These are phyloP conservation scores for Prunella vulgaris DNA, from an alignment of 257 asterid species.

Conservation along the genomic window DNA sequence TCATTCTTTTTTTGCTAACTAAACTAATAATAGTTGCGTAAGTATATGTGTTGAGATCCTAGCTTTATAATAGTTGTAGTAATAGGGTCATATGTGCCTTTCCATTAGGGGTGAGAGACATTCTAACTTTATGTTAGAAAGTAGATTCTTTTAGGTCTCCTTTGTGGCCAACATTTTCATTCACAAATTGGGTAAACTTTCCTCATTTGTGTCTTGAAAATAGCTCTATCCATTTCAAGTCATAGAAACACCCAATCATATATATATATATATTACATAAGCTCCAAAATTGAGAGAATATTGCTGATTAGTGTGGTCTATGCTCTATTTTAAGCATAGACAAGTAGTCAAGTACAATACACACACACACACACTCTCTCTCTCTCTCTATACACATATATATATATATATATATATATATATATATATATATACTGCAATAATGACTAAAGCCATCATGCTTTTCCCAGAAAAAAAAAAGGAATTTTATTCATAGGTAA, in stretches of 20 bases:
- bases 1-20: not conserved
- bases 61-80: constrained; percentile 33
- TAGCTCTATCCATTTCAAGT: constrained; percentile 23
- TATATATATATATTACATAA: constrained; percentile 10
- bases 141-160: constrained; percentile 59
- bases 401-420: too few species aligned
- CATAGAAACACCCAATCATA: constrained; percentile 31
- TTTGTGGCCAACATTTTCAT: constrained; percentile 59
- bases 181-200: constrained; percentile 51
- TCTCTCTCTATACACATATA: constrained; percentile 25
- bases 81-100: constrained; percentile 22
- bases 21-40: not conserved
- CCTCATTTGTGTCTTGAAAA: constrained; percentile 29
- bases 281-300: constrained; percentile 28
- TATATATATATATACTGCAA: too few species aligned
- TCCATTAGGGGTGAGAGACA: constrained; percentile 27
- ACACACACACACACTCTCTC: not conserved
- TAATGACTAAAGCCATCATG: constrained; percentile 23
- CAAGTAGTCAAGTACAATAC: constrained; percentile 22
- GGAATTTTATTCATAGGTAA: not conserved
- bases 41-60: constrained; percentile 5
- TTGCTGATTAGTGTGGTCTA: constrained; percentile 28
- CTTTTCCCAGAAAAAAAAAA: constrained; percentile 16
- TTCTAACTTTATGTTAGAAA: constrained; percentile 34
- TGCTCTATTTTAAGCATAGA: constrained; percentile 10